These are phyloP conservation scores for Blechomonas ayalai DNA, from an alignment of 208 protist genomes.

Conservation along the genomic window DNA sequence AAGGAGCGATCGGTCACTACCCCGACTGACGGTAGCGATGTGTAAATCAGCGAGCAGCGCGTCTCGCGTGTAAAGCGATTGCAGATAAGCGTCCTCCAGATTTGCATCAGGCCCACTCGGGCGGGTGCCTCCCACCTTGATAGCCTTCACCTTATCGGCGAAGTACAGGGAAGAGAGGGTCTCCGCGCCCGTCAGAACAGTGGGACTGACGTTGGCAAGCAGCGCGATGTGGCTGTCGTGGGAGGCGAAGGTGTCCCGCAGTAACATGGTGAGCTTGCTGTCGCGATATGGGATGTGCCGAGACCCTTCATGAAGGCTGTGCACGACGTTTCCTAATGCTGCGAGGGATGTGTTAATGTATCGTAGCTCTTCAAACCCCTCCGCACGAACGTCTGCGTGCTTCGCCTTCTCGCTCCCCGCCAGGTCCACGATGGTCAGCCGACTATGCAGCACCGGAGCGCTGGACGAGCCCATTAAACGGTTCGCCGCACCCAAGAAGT, in stretches of 20 bases:
- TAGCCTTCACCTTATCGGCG: conserved; percentile 86
- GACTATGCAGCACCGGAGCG: conserved; percentile 54
- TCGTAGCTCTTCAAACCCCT: conserved; percentile 76
- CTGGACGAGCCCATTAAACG: conserved; percentile 9
- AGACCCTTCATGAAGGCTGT: conserved; percentile 70
- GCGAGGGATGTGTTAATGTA: conserved; percentile 92
- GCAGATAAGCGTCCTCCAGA: conserved; percentile 54
- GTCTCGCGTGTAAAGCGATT: conserved; percentile 43
- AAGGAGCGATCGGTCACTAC: conserved; percentile 3
- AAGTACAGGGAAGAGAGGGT: conserved; percentile 87
- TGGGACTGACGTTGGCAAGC: conserved; percentile 80
- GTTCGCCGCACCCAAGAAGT: conserved; percentile 30
- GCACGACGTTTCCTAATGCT: conserved; percentile 89
- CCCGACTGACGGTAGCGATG: conserved; percentile 32
- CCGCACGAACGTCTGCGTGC: conserved; percentile 51
- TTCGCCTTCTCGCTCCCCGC: conserved; percentile 88
- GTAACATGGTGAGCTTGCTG: conserved; percentile 83
- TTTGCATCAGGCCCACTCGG: conserved; percentile 28
- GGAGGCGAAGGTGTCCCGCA: conserved; percentile 80
- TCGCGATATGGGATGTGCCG: conserved; percentile 83
- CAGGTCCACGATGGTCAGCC: conserved; percentile 88
- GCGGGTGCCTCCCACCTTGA: conserved; percentile 46
- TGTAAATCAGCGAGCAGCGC: conserved; percentile 61
- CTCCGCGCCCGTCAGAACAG: conserved; percentile 72
- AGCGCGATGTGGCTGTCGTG: conserved; percentile 76